Percentiles rank a stretch among this genome's conserved stretches.
Evolutionary conservation across 306 rosid genomes (phyloP).

Genomic region (Fagus sylvatica): DNA sequence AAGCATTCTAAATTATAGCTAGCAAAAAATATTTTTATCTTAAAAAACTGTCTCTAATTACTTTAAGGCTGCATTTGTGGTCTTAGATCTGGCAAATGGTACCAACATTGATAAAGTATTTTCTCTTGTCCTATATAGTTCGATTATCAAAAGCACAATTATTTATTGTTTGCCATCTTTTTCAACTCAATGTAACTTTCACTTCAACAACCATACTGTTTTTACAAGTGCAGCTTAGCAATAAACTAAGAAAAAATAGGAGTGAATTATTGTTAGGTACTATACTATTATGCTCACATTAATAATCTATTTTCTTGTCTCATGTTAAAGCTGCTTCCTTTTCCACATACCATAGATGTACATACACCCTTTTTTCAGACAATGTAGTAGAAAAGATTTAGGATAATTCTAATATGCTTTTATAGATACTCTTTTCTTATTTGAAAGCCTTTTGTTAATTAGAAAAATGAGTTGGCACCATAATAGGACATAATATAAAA

Average conservation of each 20-base stretch:
- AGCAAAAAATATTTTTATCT: not conserved
- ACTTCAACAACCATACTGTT: not conserved
- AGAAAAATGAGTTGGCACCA: conserved; percentile 40
- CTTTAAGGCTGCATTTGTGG: not conserved
- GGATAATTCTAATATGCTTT: conserved; percentile 35
- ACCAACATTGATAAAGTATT: not conserved
- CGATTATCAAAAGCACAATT: not conserved
- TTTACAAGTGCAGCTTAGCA: not conserved
- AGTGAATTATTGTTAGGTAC: conserved; percentile 2
- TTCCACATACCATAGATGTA: conserved; percentile 33
- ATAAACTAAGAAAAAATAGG: not conserved
- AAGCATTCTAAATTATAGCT: not conserved
- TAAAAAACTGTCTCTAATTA: not conserved
- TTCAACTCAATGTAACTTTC: not conserved
- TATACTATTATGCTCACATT: not conserved
- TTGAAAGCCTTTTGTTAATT: conserved; percentile 23
- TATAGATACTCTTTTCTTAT: conserved; percentile 31
- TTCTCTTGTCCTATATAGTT: not conserved
- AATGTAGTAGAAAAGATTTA: conserved; percentile 24
- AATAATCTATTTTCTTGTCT: conserved; percentile 4
- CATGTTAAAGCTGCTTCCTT: conserved; percentile 43
- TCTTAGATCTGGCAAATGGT: not conserved
- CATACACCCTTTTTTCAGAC: conserved; percentile 33
- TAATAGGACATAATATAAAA: conserved; percentile 24
- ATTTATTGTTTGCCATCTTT: not conserved